These are phyloP conservation scores for Leccinum sublutescens DNA, from an alignment of 768 basidiomycete genomes.

Conservation along the genomic window DNA sequence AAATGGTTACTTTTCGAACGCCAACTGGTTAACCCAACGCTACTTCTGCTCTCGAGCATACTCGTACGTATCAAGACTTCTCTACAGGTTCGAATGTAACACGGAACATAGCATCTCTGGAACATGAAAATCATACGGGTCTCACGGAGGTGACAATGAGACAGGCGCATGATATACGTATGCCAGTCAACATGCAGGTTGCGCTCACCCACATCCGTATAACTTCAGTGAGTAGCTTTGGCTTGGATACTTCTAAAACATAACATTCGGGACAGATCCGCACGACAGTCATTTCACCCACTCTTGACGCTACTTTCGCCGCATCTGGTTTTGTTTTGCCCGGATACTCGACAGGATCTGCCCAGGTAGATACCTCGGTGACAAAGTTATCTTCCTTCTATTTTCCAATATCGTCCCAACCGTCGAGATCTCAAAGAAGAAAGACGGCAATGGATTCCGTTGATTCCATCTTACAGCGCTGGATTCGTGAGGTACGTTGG, in stretches of 20 bases:
- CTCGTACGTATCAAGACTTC: constrained; percentile 42
- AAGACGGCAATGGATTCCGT: constrained; percentile 5
- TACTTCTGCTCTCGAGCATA: constrained; percentile 61
- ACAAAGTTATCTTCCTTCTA: constrained; percentile 11
- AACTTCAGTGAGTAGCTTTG: constrained; percentile 49
- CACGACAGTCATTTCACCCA: constrained; percentile 67
- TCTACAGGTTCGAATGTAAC: constrained; percentile 4
- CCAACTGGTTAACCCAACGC: constrained; percentile 66
- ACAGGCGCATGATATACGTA: constrained; percentile 53
- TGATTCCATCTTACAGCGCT: neutral
- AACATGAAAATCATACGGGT: constrained; percentile 51
- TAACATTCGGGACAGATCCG: constrained; percentile 47
- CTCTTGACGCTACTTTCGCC: constrained; percentile 29
- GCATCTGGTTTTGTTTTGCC: neutral
- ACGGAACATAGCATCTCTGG: constrained; percentile 50
- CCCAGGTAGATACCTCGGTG: constrained; percentile 12
- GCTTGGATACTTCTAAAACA: neutral
- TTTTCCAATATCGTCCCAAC: constrained; percentile 8
- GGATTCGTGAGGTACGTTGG: constrained; percentile 13
- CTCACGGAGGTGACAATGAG: constrained; percentile 71
- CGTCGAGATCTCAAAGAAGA: constrained; percentile 8
- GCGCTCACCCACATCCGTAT: neutral
- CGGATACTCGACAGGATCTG: constrained; percentile 8
- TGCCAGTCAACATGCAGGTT: constrained; percentile 31
- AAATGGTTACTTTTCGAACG: constrained; percentile 66